Evolutionary conservation across 495 filamentous ascomycete genomes (phyloP).

Genomic region (Penicillium cataractarum): DNA sequence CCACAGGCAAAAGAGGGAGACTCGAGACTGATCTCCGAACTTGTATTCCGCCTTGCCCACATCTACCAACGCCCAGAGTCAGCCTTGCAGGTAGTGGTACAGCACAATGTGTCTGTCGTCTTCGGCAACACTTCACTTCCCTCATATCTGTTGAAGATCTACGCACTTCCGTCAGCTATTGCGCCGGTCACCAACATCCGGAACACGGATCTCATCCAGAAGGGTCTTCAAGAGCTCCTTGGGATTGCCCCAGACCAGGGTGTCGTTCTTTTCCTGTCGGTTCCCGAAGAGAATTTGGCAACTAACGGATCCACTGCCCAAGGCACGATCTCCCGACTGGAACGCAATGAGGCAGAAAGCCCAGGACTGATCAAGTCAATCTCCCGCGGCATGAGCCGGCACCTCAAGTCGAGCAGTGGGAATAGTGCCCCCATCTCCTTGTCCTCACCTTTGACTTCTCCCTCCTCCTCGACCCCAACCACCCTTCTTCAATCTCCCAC

Average conservation of each 20-base stretch:
- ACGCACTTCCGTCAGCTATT: constrained; percentile 67
- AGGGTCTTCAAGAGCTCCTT: constrained; percentile 67
- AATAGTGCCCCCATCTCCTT: constrained; percentile 34
- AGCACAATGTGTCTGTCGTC: constrained; percentile 74
- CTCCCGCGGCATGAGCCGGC: constrained; percentile 42
- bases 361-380: constrained; percentile 38
- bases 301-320: constrained; percentile 69
- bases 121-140: constrained; percentile 76
- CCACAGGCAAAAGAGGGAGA: constrained; percentile 42
- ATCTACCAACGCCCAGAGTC: constrained; percentile 73
- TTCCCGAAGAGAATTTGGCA: constrained; percentile 71
- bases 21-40: constrained; percentile 63
- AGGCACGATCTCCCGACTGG: constrained; percentile 66
- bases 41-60: constrained; percentile 69
- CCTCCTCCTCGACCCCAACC: constrained; percentile 1
- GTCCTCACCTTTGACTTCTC: background rate
- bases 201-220: constrained; percentile 74
- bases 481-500: background rate
- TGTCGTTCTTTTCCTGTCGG: constrained; percentile 68
- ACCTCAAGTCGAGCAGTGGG: constrained; percentile 37
- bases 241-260: constrained; percentile 66
- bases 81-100: constrained; percentile 70
- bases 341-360: constrained; percentile 44
- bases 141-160: constrained; percentile 80
- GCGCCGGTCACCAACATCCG: constrained; percentile 80